Base-by-base conservation (phyloP, 2,329 filamentous ascomycete species). In the Fusarium odoratissimum region DNA sequence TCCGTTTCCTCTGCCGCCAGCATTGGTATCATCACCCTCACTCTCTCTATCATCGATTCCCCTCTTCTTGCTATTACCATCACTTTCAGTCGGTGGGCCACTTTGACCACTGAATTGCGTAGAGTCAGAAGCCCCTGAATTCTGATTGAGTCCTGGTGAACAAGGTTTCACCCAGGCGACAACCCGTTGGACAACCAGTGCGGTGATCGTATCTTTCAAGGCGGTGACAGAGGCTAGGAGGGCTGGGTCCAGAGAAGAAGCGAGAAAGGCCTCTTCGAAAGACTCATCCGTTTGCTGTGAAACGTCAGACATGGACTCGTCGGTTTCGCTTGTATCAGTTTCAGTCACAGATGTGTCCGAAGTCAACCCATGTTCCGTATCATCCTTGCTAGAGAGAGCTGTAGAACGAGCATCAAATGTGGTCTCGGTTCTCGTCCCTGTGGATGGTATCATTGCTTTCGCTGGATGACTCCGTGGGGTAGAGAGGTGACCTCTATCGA, bases 211-310 rank as follows among this genome's bases (percentile, higher is more conserved):
- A 31, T 69, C 71, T n/a, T 72, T 72, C n/a, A 73, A 21, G 25
- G 61, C 44, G 12, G 61, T 45, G 6, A 60, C 40, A 4, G 38
- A 33, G 17, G 25, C n/a, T 10, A 69, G 40, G 17, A 73, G 58
- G 13, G n/a, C 21, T 9, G 55, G 23, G 16, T 72, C 66, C 4
- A 73, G 25, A 4, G 61, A 61, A 19, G 61, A 59, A 5, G 60
- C 65, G 14, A 42, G 21, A 33, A 73, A 73, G 1, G 65, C 69
- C 13, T 72, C 69, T 11, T 58, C 51, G 8, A 73, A 51, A 4
- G 71, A 72, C 3, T 72, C 59, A 28, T 73, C 61, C 25, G 69
- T 72, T 40, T 72, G 28, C 31, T 56, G 11, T 58, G 65, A 64
- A 13, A 67, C 23, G 16, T 69, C 42, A 2, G 69, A 73, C 38